A percentile compares a stretch with the other conserved stretches of the same genome.
Conservation (phyloP, 495 filamentous ascomycete species). For the Penicillium robsamsonii region DNA sequence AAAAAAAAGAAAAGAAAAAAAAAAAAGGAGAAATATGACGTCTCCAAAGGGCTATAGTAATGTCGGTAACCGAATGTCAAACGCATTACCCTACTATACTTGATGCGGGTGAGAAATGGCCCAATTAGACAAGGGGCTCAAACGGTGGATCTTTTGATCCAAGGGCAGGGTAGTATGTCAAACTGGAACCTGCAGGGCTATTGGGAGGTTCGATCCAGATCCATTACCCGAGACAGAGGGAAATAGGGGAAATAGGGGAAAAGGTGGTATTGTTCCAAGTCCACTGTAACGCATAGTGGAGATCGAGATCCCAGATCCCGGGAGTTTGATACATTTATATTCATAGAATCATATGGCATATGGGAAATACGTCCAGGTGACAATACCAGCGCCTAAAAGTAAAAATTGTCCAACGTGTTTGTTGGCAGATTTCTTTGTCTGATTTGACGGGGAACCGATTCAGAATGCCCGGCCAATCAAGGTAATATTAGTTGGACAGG, state of each 20-base stretch:
- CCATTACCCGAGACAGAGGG: slow-evolving; percentile 3
- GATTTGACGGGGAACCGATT: slow-evolving; percentile 9
- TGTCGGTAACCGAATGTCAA: slow-evolving; percentile 18
- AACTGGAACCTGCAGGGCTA: slow-evolving; percentile 2
- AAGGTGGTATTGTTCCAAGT: slow-evolving; percentile 22
- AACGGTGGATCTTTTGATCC: slow-evolving; percentile 5
- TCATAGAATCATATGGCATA: no score
- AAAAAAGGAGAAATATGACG: slow-evolving; percentile 6
- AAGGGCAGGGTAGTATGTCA: slow-evolving; percentile 26
- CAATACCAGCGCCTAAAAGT: no score
- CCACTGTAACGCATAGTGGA: slow-evolving; percentile 11
- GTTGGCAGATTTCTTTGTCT: slow-evolving; percentile 1
- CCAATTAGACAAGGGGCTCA: background rate
- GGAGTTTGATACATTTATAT: no score
- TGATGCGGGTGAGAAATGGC: slow-evolving; percentile 8
- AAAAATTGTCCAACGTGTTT: background rate
- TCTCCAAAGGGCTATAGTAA: slow-evolving; percentile 6
- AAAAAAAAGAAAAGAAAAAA: background rate
- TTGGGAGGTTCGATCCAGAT: background rate
- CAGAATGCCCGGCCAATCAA: background rate
- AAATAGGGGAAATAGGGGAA: background rate
- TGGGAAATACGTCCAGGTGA: no score
- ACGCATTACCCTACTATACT: slow-evolving; percentile 8
- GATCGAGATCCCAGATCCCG: slow-evolving; percentile 12
- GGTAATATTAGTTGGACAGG: background rate